Evolutionary conservation across 306 rosid species (phyloP).

Genomic region (Dalbergia cultrata): DNA sequence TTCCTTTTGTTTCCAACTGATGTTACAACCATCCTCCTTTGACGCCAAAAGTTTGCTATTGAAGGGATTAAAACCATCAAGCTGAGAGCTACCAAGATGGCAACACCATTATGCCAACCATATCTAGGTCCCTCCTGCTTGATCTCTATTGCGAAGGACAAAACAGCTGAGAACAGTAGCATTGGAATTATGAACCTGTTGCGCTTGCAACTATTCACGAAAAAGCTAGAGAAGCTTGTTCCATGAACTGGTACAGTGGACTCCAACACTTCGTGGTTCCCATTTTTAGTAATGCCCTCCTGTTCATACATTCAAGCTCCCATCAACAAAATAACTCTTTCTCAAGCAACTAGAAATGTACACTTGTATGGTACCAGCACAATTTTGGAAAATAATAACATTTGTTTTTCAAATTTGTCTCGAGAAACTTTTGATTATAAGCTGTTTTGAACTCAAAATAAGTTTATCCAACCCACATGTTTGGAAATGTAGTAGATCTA

Average conservation of each 20-base stretch:
- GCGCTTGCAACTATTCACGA: slow-evolving; percentile 47
- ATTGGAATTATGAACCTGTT: slow-evolving; percentile 44
- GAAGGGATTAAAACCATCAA: slow-evolving; percentile 55
- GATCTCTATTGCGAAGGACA: slow-evolving; percentile 57
- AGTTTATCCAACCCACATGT: background rate
- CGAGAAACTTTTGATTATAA: too few species aligned
- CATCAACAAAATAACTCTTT: slow-evolving; percentile 17
- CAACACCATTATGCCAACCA: slow-evolving; percentile 74
- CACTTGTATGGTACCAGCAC: too few species aligned
- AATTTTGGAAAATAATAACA: too few species aligned
- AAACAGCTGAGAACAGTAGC: slow-evolving; percentile 53
- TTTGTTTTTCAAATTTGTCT: too few species aligned
- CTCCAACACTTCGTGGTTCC: background rate
- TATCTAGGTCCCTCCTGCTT: slow-evolving; percentile 56
- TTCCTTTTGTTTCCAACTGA: slow-evolving; percentile 44
- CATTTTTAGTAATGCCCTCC: background rate
- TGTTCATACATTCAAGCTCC: slow-evolving; percentile 32
- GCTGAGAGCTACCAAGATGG: slow-evolving; percentile 49
- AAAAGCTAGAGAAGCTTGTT: slow-evolving; percentile 42
- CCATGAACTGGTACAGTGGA: background rate
- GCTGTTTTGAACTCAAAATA: too few species aligned
- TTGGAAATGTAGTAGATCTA: background rate
- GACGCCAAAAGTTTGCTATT: slow-evolving; percentile 33
- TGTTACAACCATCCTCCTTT: slow-evolving; percentile 63
- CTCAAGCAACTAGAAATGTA: background rate